Percentiles rank a stretch among this genome's conserved stretches.
Conservation (phyloP, 345 rosid species). For the Eucalyptus globulus region DNA sequence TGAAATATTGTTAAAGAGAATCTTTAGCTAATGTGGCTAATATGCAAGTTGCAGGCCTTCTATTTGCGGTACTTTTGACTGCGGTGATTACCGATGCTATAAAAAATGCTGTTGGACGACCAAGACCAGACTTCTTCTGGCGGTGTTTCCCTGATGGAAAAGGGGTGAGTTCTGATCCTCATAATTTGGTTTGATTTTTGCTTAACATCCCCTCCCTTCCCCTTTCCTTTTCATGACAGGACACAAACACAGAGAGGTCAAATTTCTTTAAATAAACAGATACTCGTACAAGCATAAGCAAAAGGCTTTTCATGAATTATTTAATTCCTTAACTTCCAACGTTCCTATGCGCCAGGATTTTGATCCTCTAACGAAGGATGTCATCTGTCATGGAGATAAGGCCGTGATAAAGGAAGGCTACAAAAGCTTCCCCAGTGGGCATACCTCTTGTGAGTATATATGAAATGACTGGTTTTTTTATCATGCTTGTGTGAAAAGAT, state of each 20-base stretch:
- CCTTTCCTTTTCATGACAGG: background rate
- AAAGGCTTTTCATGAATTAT: background rate
- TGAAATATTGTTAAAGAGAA: background rate
- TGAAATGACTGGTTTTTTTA: background rate
- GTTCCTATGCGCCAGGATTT: conserved; percentile 17
- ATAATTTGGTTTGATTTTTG: background rate
- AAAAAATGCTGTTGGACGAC: conserved; percentile 55
- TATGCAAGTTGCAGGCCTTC: conserved; percentile 19
- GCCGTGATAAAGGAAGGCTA: conserved; percentile 49
- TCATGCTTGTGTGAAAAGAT: background rate
- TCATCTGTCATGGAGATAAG: conserved; percentile 34
- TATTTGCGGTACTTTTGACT: conserved; percentile 30
- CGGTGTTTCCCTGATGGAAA: conserved; percentile 57
- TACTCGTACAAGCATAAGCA: background rate
- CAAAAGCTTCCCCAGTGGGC: conserved; percentile 71
- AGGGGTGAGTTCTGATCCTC: conserved; percentile 6
- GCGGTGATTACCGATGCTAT: conserved; percentile 64
- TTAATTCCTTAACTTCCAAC: background rate
- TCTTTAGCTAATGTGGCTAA: background rate
- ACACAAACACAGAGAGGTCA: background rate
- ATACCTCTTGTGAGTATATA: conserved; percentile 32
- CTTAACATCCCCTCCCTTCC: background rate
- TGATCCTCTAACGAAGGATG: conserved; percentile 17
- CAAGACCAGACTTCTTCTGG: conserved; percentile 57
- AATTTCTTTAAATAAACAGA: background rate